Conservation (phyloP, 202 grass and related monocot species). For the Dendrocalamus latiflorus region DNA sequence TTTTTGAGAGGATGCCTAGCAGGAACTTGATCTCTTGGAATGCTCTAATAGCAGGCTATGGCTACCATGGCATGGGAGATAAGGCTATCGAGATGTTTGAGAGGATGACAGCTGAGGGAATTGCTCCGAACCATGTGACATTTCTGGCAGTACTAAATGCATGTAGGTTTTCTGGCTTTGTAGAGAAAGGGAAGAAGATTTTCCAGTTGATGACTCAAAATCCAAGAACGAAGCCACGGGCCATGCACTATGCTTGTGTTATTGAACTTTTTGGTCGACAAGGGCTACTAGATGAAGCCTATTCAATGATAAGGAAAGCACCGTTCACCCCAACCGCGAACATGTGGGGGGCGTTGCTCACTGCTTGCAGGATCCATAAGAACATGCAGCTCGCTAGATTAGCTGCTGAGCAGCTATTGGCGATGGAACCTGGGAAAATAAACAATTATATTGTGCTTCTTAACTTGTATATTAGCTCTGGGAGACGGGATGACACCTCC, state of each 20-base stretch:
- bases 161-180: constrained; percentile 67
- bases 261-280: constrained; percentile 83
- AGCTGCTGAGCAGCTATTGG: constrained; percentile 62
- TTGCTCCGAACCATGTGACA: constrained; percentile 70
- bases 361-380: constrained; percentile 67
- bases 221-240: constrained; percentile 52
- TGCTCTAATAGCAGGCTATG: constrained; percentile 77
- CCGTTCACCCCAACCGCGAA: constrained; percentile 61
- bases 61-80: constrained; percentile 78
- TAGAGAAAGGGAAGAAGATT: constrained; percentile 56
- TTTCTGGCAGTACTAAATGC: constrained; percentile 67
- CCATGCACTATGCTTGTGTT: constrained; percentile 87
- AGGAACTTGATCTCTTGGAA: constrained; percentile 86
- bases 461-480: too few species aligned
- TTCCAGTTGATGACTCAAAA: too few species aligned
- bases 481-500: too few species aligned
- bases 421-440: constrained; percentile 61
- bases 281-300: constrained; percentile 77
- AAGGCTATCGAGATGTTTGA: constrained; percentile 63
- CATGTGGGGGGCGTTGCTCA: constrained; percentile 81
- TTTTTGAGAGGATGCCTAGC: constrained; percentile 69
- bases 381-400: too few species aligned
- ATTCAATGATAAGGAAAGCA: constrained; percentile 63
- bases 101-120: constrained; percentile 57
- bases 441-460: constrained; percentile 69